phyloP scores from a whole-genome alignment of 768 basidiomycete genomes.

The Xanthoconium stramineum region DNA sequence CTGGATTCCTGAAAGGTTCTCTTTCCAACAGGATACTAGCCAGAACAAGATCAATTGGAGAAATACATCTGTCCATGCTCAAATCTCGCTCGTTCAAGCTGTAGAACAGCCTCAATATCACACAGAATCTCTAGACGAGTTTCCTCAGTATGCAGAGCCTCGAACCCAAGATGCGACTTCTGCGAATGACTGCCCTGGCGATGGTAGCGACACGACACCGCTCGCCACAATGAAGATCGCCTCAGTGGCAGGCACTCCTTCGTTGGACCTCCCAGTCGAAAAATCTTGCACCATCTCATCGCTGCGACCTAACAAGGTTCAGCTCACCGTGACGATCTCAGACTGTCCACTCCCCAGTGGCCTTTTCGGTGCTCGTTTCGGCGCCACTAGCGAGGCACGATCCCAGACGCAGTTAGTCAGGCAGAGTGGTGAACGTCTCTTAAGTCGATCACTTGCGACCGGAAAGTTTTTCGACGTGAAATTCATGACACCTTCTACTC shows the following conservation, averaged over 20 bases:
- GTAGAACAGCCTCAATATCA: not conserved
- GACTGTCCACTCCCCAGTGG: constrained; percentile 13
- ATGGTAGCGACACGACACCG: not conserved
- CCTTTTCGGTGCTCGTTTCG: constrained; percentile 5
- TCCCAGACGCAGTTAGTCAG: constrained; percentile 1
- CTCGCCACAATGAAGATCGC: constrained; percentile 1
- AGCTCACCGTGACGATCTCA: constrained; percentile 15
- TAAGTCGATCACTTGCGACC: constrained; percentile 14
- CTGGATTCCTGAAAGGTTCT: constrained; percentile 5
- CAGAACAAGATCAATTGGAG: constrained; percentile 4
- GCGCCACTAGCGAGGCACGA: not conserved
- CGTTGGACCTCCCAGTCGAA: not conserved
- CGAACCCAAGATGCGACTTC: no score
- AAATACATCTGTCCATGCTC: constrained; percentile 10
- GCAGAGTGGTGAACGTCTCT: constrained; percentile 3
- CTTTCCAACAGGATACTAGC: constrained; percentile 4
- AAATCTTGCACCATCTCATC: not conserved
- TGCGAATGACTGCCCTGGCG: no score
- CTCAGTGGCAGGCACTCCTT: constrained; percentile 1
- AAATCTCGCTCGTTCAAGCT: constrained; percentile 1
- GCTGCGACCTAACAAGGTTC: not conserved
- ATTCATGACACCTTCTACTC: constrained; percentile 12
- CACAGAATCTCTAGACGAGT: no score
- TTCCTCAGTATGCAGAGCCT: not conserved
- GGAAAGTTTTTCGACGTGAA: constrained; percentile 20